Conservation (phyloP, 345 rosid genomes). For the Rhizophora mangle region DNA sequence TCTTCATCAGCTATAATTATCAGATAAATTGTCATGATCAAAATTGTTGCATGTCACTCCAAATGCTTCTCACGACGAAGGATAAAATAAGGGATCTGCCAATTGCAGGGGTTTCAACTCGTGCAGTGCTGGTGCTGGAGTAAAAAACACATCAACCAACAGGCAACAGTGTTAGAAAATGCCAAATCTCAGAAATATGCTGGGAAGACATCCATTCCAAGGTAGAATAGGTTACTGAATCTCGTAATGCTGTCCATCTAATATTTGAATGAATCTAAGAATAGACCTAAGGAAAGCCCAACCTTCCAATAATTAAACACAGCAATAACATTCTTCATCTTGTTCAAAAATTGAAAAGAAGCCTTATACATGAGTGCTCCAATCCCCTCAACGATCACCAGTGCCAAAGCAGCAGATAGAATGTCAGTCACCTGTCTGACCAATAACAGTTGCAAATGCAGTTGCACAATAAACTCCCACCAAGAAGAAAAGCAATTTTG, state of each 20-base stretch:
- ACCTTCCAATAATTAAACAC: conserved; percentile 90
- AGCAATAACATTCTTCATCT: conserved; percentile 48
- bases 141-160: too few relatives aligned
- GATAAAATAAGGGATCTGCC: too few relatives aligned
- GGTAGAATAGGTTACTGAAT: conserved; percentile 19
- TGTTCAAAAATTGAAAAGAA: conserved; percentile 51
- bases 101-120: too few relatives aligned
- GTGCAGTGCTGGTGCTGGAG: too few relatives aligned
- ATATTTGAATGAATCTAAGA: conserved; percentile 91
- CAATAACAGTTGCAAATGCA: conserved; percentile 75
- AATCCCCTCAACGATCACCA: conserved; percentile 71
- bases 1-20: too few relatives aligned
- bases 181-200: conserved; percentile 13
- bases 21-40: too few relatives aligned
- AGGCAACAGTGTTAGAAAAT: too few relatives aligned
- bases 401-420: conserved; percentile 82
- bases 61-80: too few relatives aligned
- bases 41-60: too few relatives aligned
- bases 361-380: conserved; percentile 85
- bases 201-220: conserved; percentile 28
- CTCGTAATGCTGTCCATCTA: conserved; percentile 32
- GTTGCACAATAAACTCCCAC: conserved; percentile 87
- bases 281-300: conserved; percentile 84
- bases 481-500: conserved; percentile 76
- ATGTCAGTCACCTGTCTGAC: conserved; percentile 98